These are phyloP conservation scores for Discostella pseudostelligera DNA, from an alignment of 108 stramenopile species.

Conservation along the genomic window DNA sequence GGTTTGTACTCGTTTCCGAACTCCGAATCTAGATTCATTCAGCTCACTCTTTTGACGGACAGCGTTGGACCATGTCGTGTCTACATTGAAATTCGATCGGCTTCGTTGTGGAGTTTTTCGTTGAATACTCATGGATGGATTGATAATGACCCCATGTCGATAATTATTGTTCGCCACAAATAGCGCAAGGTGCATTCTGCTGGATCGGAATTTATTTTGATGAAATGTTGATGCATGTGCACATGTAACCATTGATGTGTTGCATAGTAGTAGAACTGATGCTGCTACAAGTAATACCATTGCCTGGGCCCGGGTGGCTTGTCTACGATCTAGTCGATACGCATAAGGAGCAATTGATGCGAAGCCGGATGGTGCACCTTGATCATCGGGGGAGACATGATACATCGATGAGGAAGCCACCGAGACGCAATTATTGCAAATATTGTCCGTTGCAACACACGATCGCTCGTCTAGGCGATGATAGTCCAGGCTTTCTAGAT, in stretches of 20 bases:
- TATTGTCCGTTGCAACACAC: background rate
- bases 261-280: conserved; percentile 3
- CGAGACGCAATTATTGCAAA: background rate
- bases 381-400: background rate
- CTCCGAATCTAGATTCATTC: conserved; percentile 54
- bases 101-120: conserved; percentile 12
- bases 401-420: background rate
- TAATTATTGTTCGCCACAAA: conserved; percentile 2
- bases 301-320: background rate
- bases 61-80: conserved; percentile 34
- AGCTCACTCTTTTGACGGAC: conserved; percentile 35
- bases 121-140: conserved; percentile 17
- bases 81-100: background rate
- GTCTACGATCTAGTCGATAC: background rate
- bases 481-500: background rate
- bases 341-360: background rate
- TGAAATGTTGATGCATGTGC: background rate
- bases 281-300: conserved; percentile 7
- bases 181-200: background rate
- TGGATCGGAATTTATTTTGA: background rate
- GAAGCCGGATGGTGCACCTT: background rate
- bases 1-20: conserved; percentile 61
- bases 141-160: background rate
- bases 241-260: background rate
- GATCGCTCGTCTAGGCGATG: background rate